These are phyloP conservation scores for Citrus cavaleriei DNA, from an alignment of 345 rosid species.

Conservation along the genomic window DNA sequence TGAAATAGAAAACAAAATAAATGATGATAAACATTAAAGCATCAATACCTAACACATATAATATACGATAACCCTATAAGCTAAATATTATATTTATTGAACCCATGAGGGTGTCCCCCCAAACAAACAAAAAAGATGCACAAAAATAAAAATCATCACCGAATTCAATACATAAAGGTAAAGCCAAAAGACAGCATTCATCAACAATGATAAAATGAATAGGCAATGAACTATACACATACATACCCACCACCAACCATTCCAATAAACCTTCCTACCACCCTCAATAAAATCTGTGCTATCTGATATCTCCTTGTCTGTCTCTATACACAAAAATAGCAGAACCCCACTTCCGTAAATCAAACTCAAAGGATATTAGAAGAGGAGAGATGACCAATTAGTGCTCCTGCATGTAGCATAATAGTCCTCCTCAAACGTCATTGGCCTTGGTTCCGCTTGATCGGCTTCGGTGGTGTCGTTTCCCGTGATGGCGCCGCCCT, in stretches of 20 bases:
- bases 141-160: constrained; percentile 21
- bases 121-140: background rate
- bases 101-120: constrained; percentile 19
- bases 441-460: constrained; percentile 16
- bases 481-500: constrained; percentile 41
- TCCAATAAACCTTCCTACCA: constrained; percentile 1
- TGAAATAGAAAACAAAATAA: background rate
- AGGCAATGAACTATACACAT: constrained; percentile 41
- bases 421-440: constrained; percentile 14
- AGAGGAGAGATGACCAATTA: constrained; percentile 6
- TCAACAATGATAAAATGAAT: constrained; percentile 22
- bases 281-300: constrained; percentile 26
- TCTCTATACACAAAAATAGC: constrained; percentile 35
- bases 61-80: background rate
- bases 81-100: constrained; percentile 18
- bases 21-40: background rate
- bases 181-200: constrained; percentile 18
- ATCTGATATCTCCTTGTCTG: constrained; percentile 9
- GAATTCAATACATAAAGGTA: constrained; percentile 20
- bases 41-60: background rate
- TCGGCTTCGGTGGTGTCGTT: constrained; percentile 43
- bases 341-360: constrained; percentile 2
- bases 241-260: constrained; percentile 28
- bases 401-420: background rate
- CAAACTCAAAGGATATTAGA: background rate